A percentile compares a stretch with the other conserved stretches of the same genome.
phyloP scores from a whole-genome alignment of 495 filamentous ascomycete genomes.

The Cercophora samala region DNA sequence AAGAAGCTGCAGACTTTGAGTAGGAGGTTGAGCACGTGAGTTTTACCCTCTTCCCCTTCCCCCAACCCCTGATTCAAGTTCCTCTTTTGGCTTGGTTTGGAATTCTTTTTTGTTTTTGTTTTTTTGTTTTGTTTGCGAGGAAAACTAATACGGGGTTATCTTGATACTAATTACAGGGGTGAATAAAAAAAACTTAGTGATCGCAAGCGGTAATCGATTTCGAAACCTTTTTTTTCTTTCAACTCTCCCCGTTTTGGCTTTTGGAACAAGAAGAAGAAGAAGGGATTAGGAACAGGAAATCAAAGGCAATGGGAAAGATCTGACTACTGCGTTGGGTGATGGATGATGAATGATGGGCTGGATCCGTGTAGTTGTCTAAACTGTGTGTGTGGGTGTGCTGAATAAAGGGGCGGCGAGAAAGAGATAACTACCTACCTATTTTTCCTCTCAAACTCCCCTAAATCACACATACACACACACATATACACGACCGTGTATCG shows the following conservation, averaged over 20 bases:
- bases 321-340: not conserved
- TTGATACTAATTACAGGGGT: not conserved
- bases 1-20: slow-evolving; percentile 78
- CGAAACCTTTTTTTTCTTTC: not conserved
- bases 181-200: slow-evolving; percentile 7
- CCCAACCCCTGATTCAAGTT: not conserved
- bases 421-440: not conserved
- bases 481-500: not conserved
- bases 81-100: too few relatives aligned
- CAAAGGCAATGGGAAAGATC: not conserved
- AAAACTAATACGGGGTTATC: not conserved
- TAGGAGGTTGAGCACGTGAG: slow-evolving; percentile 94
- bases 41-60: slow-evolving; percentile 16
- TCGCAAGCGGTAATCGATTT: not conserved
- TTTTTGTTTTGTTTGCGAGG: not conserved
- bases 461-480: not conserved
- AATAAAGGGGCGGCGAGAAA: not conserved
- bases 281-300: not conserved
- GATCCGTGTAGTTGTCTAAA: not conserved
- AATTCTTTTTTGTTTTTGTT: too few relatives aligned
- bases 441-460: not conserved
- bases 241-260: not conserved
- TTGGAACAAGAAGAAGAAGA: not conserved
- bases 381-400: not conserved
- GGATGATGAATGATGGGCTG: not conserved